Evolutionary conservation across 129 eudicot species (phyloP).

Genomic region (Glebionis coronaria): DNA sequence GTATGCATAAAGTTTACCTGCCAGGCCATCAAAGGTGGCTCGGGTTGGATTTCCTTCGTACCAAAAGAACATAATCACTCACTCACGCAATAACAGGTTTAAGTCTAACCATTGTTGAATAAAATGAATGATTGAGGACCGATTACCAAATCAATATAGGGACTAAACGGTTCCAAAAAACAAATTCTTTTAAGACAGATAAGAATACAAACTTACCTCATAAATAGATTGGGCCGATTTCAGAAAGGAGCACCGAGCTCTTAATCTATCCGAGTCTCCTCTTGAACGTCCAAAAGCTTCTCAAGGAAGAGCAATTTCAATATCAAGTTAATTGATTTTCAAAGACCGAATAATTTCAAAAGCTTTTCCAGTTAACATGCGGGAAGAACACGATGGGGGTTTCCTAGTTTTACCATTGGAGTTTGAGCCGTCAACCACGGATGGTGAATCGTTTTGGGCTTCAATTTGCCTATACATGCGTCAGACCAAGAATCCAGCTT

Average conservation of each 20-base stretch:
- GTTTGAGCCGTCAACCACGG: slow-evolving; percentile 24
- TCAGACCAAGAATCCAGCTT: slow-evolving; percentile 9
- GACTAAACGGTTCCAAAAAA: no score
- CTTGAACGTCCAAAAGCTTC: slow-evolving; percentile 67
- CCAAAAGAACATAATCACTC: no score
- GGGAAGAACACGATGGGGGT: slow-evolving; percentile 23
- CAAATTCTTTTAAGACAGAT: not conserved
- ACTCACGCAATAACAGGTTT: no score
- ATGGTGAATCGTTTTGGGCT: slow-evolving; percentile 12
- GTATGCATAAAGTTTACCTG: no score
- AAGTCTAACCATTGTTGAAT: no score
- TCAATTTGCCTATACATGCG: not conserved
- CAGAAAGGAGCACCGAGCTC: slow-evolving; percentile 70
- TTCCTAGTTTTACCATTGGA: slow-evolving; percentile 20
- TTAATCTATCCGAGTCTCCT: slow-evolving; percentile 39
- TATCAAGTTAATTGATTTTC: slow-evolving; percentile 69
- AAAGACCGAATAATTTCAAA: slow-evolving; percentile 55
- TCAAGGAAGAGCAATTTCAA: slow-evolving; percentile 78
- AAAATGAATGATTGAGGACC: no score
- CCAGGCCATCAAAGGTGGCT: no score
- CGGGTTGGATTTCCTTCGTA: no score
- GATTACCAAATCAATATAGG: no score
- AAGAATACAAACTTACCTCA: slow-evolving; percentile 53
- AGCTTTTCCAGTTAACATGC: slow-evolving; percentile 46
- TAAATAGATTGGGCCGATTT: slow-evolving; percentile 68